These are phyloP conservation scores for Nidula microcarpa DNA, from an alignment of 768 basidiomycete species.

Conservation along the genomic window DNA sequence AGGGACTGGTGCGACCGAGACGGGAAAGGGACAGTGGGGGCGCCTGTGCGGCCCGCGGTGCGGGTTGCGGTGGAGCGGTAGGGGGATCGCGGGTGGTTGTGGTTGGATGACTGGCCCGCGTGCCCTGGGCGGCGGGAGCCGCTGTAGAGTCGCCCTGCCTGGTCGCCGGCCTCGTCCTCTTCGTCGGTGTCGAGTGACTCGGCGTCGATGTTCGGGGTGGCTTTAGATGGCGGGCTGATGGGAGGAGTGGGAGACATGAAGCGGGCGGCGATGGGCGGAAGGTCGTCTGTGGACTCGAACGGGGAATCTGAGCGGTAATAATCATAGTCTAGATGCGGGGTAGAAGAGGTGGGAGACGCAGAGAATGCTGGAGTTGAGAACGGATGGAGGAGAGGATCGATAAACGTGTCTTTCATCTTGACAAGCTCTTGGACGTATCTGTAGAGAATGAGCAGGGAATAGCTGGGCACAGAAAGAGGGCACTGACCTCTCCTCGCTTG, in stretches of 20 bases:
- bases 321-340: slow-evolving; percentile 63
- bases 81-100: slow-evolving; percentile 74
- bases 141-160: slow-evolving; percentile 40
- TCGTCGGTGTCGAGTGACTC: slow-evolving; percentile 72
- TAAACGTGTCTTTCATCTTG: slow-evolving; percentile 93
- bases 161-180: slow-evolving; percentile 60
- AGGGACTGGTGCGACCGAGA: slow-evolving; percentile 78
- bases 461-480: not conserved
- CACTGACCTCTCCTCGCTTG: slow-evolving; percentile 87
- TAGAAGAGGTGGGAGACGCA: slow-evolving; percentile 50
- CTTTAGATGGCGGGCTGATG: slow-evolving; percentile 40
- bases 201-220: slow-evolving; percentile 63
- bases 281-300: slow-evolving; percentile 65
- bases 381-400: slow-evolving; percentile 86
- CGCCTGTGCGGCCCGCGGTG: slow-evolving; percentile 33
- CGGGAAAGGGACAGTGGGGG: slow-evolving; percentile 66
- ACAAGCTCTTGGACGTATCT: slow-evolving; percentile 92
- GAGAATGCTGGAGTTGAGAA: slow-evolving; percentile 45
- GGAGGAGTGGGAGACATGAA: slow-evolving; percentile 79
- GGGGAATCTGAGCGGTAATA: slow-evolving; percentile 70
- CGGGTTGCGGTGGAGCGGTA: slow-evolving; percentile 53
- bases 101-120: slow-evolving; percentile 36
- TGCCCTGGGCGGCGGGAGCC: slow-evolving; percentile 26
- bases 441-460: not conserved
- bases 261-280: slow-evolving; percentile 87